Conservation (phyloP, 805 yeast genomes). For the Candida golubevii region DNA sequence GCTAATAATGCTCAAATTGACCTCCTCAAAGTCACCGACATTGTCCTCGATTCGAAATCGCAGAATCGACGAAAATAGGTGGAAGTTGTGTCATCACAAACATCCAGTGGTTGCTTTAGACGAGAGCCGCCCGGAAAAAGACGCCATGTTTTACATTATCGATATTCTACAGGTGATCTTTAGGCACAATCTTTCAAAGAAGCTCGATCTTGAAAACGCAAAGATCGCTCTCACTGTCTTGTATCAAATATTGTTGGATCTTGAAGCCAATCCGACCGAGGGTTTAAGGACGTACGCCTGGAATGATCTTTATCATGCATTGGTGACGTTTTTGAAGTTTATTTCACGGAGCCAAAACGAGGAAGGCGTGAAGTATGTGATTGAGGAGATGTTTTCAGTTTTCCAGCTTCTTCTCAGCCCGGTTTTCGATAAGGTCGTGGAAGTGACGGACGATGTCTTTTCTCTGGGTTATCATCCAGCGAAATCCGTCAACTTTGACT, state of each 20-base stretch:
- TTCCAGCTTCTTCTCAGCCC: constrained; percentile 16
- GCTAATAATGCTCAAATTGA: constrained; percentile 23
- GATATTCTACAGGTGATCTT: constrained; percentile 16
- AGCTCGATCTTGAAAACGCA: constrained; percentile 29
- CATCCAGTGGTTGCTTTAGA: constrained; percentile 29
- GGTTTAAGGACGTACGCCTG: constrained; percentile 27
- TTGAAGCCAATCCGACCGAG: constrained; percentile 14
- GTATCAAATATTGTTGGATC: constrained; percentile 22
- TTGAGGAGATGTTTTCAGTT: constrained; percentile 15
- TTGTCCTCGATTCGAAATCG: constrained; percentile 4
- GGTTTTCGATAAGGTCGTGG: constrained; percentile 18
- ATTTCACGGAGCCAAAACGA: constrained; percentile 13
- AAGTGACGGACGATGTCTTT: constrained; percentile 11
- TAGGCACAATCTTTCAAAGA: constrained; percentile 37
- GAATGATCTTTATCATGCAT: constrained; percentile 30
- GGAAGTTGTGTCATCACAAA: constrained; percentile 42
- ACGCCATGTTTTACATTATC: constrained; percentile 24
- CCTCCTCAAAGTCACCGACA: constrained; percentile 11
- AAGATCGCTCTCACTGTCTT: constrained; percentile 25
- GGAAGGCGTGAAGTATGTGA: constrained; percentile 16
- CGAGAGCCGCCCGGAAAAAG: constrained; percentile 15
- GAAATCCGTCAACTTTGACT: constrained; percentile 27
- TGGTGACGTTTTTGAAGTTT: constrained; percentile 30
- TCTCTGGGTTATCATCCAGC: constrained; percentile 18
- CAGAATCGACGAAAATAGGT: constrained; percentile 32